A percentile compares a stretch with the other conserved stretches of the same genome.
Conservation (phyloP, 306 rosid genomes). For the Cicer pinnatifidum region DNA sequence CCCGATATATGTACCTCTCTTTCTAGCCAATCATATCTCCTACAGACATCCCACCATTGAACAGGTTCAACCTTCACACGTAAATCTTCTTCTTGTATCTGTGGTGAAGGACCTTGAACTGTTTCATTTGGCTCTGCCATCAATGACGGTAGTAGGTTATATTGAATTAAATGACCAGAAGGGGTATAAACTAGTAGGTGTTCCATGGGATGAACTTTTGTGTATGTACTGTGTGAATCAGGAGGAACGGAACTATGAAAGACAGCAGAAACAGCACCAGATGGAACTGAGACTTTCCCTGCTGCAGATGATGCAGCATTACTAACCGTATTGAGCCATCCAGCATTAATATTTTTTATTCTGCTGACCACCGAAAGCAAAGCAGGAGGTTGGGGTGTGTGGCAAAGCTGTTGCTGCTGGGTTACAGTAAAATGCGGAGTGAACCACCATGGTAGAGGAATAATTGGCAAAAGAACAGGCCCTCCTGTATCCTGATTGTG, state of each 20-base stretch:
- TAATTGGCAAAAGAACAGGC: conserved; percentile 64
- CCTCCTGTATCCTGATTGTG: conserved; percentile 65
- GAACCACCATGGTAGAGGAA: conserved; percentile 90
- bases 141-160: conserved; percentile 70
- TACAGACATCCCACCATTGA: conserved; percentile 97
- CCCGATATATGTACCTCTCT: conserved; percentile 67
- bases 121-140: conserved; percentile 70
- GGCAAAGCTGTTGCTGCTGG: conserved; percentile 67
- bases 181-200: conserved; percentile 82
- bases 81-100: conserved; percentile 80
- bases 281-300: conserved; percentile 74
- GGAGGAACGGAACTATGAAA: conserved; percentile 73
- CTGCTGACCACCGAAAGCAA: conserved; percentile 93
- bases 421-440: conserved; percentile 67
- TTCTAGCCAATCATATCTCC: conserved; percentile 90
- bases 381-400: conserved; percentile 76
- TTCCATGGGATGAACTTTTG: conserved; percentile 70
- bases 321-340: conserved; percentile 91
- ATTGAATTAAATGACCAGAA: conserved; percentile 81
- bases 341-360: conserved; percentile 73
- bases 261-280: conserved; percentile 89
- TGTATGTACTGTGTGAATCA: conserved; percentile 49
- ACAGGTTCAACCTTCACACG: conserved; percentile 89
- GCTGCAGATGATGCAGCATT: conserved; percentile 87
- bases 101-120: conserved; percentile 60